phyloP scores from a whole-genome alignment of 805 yeast species.

The Yamadazyma phyllophila region DNA sequence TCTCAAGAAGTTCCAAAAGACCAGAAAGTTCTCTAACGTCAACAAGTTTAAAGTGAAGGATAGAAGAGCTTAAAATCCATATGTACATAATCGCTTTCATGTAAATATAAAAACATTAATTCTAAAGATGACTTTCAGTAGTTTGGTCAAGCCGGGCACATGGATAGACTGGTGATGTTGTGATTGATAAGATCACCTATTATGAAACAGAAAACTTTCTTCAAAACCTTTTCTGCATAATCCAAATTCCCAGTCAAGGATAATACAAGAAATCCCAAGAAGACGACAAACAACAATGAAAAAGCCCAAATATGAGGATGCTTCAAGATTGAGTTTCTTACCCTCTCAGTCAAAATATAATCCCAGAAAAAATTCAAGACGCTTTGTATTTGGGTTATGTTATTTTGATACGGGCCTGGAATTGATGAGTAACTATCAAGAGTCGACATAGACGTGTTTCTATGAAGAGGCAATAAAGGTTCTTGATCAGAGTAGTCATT shows the following conservation, averaged over 20 bases:
- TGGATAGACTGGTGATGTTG: not conserved
- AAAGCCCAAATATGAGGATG: conserved; percentile 6
- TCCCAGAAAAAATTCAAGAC: conserved; percentile 11
- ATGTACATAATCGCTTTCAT: conserved; percentile 10
- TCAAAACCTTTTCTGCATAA: not conserved
- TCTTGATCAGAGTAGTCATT: conserved; percentile 3
- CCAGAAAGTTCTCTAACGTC: conserved; percentile 84
- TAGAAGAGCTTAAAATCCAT: conserved; percentile 40
- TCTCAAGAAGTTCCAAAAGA: conserved; percentile 88
- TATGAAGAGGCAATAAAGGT: conserved; percentile 21
- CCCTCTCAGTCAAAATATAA: conserved; percentile 15
- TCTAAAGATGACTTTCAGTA: not conserved
- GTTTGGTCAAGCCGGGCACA: not conserved
- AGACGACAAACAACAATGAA: not conserved
- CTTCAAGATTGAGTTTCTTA: conserved; percentile 12
- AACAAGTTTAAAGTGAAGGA: conserved; percentile 86
- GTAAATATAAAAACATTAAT: conserved; percentile 9
- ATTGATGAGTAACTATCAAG: not conserved
- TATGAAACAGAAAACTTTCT: conserved; percentile 1
- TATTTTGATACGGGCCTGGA: not conserved
- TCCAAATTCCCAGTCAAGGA: conserved; percentile 17
- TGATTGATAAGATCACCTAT: not conserved
- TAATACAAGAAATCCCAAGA: conserved; percentile 11
- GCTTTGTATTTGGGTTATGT: not conserved
- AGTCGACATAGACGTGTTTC: not conserved